Percentiles rank a stretch among this genome's conserved stretches.
These are phyloP conservation scores for Panicum hallii DNA, from an alignment of 202 grass and related monocot species.

Conservation along the genomic window DNA sequence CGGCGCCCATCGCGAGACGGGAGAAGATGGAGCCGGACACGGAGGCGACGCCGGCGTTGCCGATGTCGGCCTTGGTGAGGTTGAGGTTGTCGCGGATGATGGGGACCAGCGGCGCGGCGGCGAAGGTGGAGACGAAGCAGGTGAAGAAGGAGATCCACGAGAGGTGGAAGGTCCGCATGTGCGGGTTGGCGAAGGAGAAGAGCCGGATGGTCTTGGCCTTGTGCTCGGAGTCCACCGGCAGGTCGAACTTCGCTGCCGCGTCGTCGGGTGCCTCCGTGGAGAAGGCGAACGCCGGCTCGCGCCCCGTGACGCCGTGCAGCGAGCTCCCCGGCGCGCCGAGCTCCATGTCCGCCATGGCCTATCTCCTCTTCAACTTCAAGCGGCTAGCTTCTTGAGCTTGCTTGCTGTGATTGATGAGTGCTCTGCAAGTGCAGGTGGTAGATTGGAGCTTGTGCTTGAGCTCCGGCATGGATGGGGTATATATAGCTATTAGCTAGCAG, in stretches of 20 bases:
- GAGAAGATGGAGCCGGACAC: constrained; percentile 86
- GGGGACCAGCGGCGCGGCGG: constrained; percentile 73
- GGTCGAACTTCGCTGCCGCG: constrained; percentile 30
- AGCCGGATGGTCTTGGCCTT: constrained; percentile 71
- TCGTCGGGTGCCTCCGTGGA: constrained; percentile 16
- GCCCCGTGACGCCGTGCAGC: constrained; percentile 60
- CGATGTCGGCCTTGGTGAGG: constrained; percentile 77
- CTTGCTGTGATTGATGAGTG: no score
- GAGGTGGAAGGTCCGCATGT: constrained; percentile 87
- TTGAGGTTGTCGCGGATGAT: constrained; percentile 81
- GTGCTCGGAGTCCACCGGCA: constrained; percentile 86
- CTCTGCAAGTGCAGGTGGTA: background rate
- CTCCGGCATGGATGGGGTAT: background rate
- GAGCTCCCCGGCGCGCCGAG: constrained; percentile 54
- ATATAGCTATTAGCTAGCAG: background rate
- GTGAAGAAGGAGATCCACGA: constrained; percentile 82
- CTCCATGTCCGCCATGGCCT: background rate
- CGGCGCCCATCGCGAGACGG: constrained; percentile 71
- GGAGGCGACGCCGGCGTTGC: constrained; percentile 77
- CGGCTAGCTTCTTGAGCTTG: no score
- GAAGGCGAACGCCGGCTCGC: constrained; percentile 60
- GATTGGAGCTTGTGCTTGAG: background rate
- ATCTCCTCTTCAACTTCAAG: no score
- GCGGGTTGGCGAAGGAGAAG: constrained; percentile 66
- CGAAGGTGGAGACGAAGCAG: constrained; percentile 79